phyloP scores from a whole-genome alignment of 148 eudicot species.

The Cornus florida region DNA sequence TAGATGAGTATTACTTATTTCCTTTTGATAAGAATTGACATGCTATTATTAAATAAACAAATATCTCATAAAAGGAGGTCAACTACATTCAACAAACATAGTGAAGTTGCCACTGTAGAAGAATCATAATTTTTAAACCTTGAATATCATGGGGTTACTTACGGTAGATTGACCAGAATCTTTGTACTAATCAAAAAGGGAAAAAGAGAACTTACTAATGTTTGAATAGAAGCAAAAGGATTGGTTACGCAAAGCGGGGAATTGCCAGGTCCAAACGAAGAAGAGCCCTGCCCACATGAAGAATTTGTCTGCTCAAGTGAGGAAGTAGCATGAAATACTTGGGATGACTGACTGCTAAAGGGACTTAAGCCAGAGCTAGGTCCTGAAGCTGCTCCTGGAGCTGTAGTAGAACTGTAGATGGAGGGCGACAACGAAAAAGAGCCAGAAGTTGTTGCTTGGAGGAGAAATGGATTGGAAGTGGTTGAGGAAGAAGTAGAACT shows the following conservation, averaged over 20 bases:
- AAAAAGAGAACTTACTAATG: background rate
- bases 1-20: background rate
- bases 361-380: background rate
- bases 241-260: background rate
- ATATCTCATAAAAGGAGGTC: background rate
- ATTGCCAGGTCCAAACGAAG: background rate
- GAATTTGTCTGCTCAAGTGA: background rate
- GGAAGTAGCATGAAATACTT: background rate
- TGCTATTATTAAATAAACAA: background rate
- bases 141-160: background rate
- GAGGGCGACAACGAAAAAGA: background rate
- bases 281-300: background rate
- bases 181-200: background rate
- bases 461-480: slow-evolving; percentile 10
- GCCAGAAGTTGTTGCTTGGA: slow-evolving; percentile 4
- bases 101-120: background rate
- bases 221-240: background rate
- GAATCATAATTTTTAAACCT: too few relatives aligned
- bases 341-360: background rate
- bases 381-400: background rate
- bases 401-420: background rate
- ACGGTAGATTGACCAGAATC: too few relatives aligned
- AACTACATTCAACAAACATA: background rate
- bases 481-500: slow-evolving; percentile 1
- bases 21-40: background rate